phyloP scores from a whole-genome alignment of 2,329 filamentous ascomycete species.

The Ceratocystis colombiana region DNA sequence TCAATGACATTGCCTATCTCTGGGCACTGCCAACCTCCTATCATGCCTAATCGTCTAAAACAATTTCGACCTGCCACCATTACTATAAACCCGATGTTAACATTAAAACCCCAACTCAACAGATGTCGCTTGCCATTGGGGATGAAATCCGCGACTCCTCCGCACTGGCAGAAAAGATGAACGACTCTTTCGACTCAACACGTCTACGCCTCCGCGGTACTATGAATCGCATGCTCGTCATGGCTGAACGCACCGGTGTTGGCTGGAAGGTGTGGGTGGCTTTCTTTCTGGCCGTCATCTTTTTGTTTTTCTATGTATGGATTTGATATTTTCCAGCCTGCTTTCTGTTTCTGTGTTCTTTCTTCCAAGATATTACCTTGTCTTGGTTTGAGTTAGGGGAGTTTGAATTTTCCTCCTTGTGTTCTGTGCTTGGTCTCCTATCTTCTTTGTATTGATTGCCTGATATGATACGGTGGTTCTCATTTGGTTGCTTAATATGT shows the following conservation, averaged over 20 bases:
- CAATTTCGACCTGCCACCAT: too few relatives aligned
- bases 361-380: background rate
- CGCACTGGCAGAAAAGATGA: conserved; percentile 86
- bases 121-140: conserved; percentile 88
- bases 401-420: background rate
- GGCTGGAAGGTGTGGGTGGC: conserved; percentile 88
- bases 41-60: too few relatives aligned
- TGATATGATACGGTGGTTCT: conserved; percentile 3
- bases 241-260: conserved; percentile 90
- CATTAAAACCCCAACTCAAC: too few relatives aligned
- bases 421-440: background rate
- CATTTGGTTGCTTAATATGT: background rate
- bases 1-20: background rate
- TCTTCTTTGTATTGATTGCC: background rate
- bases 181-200: conserved; percentile 83
- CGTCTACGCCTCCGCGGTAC: conserved; percentile 72
- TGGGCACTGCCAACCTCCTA: too few relatives aligned
- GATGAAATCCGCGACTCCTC: conserved; percentile 90
- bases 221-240: conserved; percentile 93
- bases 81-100: too few relatives aligned
- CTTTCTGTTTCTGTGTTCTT: background rate
- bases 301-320: conserved; percentile 90
- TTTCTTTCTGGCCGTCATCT: conserved; percentile 74
- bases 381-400: background rate
- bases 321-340: conserved; percentile 38